Base-by-base conservation (phyloP, 768 basidiomycete species). In the Coprinopsis cinerea region DNA sequence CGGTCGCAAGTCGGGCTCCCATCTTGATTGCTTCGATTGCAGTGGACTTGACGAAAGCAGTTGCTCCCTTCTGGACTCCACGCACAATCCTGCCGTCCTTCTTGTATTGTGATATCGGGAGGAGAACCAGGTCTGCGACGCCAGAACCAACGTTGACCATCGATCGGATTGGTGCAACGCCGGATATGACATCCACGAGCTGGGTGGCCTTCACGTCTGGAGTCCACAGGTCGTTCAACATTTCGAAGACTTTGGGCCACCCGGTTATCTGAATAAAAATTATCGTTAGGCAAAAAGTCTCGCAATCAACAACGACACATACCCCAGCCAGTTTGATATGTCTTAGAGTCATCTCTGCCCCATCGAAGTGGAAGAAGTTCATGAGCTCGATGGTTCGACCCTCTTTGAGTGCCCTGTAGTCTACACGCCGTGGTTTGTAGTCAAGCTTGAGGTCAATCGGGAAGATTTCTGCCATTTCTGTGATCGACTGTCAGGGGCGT, bases 351-450 rank as follows among this genome's bases (percentile, higher is more conserved):
- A 99, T 98, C 66, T 97, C 96, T 2, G 95, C 89, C 0, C 92
- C 94, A 58, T 98, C 96, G 56, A 98, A 99, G 67, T 98, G 94
- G 84, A 99, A 99, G 66, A 99, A 98, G 63, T 99, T 99, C 95
- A 99, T 98, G 40, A 99, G 68, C 62, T 99, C 96, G 53, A 95
- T 95, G 0, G 92, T 93, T 65, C 77, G 82, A 13, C 96, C 96
- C 53, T 93, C 87, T 32, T 83, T 79, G 50, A 99, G 71, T 7
- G 94, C 96, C 53, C 82, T 72, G 64, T 97, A 96, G 64, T 98
- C 92, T 17, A 99, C 94, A 4, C 94, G 82, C 41, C 97, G 88
- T 47, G 96, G 96, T 63, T 99, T 99, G 67, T 98, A 99, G 63
- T 99, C 96, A 10, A 99, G 74, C 69, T 97, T 98, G 57, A 99